These are phyloP conservation scores for Candida takata DNA, from an alignment of 805 yeast species.

Conservation along the genomic window DNA sequence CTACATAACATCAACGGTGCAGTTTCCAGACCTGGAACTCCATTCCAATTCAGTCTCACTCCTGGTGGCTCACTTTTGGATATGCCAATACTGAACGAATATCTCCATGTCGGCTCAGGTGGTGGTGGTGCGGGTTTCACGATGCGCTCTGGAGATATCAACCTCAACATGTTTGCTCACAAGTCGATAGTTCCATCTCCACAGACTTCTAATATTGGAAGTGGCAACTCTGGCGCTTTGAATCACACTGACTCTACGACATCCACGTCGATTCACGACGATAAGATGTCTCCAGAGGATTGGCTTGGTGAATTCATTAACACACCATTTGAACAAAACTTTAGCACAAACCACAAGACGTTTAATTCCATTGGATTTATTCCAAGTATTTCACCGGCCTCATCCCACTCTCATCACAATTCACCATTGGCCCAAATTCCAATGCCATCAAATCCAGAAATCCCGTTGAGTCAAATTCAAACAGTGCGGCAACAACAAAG, in stretches of 20 bases:
- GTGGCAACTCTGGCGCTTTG: conserved; percentile 4
- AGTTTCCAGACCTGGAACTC: conserved; percentile 12
- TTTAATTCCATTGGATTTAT: conserved; percentile 53
- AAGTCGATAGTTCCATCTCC: conserved; percentile 10
- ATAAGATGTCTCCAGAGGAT: conserved; percentile 33
- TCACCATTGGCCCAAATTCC: background rate
- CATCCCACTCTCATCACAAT: conserved; percentile 9
- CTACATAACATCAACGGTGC: no score
- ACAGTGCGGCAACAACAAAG: no score
- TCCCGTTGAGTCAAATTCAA: no score
- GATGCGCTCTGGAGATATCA: conserved; percentile 8
- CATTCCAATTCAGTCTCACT: conserved; percentile 20
- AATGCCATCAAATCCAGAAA: background rate
- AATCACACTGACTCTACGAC: conserved; percentile 10
- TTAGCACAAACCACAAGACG: conserved; percentile 35
- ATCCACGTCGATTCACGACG: conserved; percentile 17
- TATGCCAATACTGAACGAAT: conserved; percentile 32
- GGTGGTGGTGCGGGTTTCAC: conserved; percentile 37
- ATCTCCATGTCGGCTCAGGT: conserved; percentile 32
- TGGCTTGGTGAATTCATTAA: conserved; percentile 69
- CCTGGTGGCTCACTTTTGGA: conserved; percentile 24
- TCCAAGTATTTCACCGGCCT: conserved; percentile 16
- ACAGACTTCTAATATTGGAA: conserved; percentile 2
- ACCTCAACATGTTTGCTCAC: conserved; percentile 17
- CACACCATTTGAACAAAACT: conserved; percentile 56